Evolutionary conservation across 441 rosid species (phyloP), one percentile per base, ranked within the genome.

Genomic region (Pelargonium citronellum): DNA sequence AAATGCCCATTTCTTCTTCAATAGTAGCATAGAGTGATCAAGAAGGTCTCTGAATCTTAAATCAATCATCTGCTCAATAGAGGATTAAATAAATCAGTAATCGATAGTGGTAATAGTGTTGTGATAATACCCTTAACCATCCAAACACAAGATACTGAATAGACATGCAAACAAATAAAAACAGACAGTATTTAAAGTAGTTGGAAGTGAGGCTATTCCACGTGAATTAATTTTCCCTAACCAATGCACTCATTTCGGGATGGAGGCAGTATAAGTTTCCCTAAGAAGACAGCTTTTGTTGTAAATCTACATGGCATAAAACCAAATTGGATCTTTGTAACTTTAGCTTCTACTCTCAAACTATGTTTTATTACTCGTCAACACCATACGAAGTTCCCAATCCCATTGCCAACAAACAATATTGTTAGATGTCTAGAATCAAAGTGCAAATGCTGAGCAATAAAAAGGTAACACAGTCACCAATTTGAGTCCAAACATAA

Each of bases 1-100:
- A 75, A 85, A 93, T 62, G 87, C 64, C 99, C 98, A 96, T 87
- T 89, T 96, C 85, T 87, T 93, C 89, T 80, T 92, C 76, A 93
- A 58, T 73, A 91, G 88, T 74, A 89, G 69, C 78, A 83, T 78
- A 55, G 98, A 91, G 81, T 96, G 99, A 74, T 86, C 87, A 64
- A 93, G 88, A 69, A 96, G 95, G 75, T 91, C 92, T 69, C 76
- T 82, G 83, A 96, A 96, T 83, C 93, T 93, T 73, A 88, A 79
- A 58, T 96, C 98, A 60, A 96, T 90, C 97, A 90, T 87, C 99
- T 96, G 90, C 74, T 64, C 80, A 73, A 74, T 24, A 72, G 1
- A 67, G 20, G 60, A 27, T 19, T 20, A 16, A 67, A 11, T 7
- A 20, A 64, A 64, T 11, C 2, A 11, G 30, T 64, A 4, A 60